Conservation (phyloP, 192 early-diverging fungal species). For the Kickxella alabastrina region DNA sequence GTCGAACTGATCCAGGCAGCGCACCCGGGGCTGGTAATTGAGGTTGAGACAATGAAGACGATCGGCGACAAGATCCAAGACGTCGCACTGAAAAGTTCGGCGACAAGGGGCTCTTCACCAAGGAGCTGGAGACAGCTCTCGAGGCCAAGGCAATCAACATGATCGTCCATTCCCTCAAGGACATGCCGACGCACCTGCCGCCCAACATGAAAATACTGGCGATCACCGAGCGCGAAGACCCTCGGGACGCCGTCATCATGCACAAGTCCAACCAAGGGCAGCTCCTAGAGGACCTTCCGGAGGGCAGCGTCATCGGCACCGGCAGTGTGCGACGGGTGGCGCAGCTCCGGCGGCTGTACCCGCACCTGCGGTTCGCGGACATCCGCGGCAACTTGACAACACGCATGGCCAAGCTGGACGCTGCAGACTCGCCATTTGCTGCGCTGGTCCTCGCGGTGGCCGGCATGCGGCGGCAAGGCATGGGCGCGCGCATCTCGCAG, state of each 20-base stretch:
- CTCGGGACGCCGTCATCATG: slow-evolving; percentile 83
- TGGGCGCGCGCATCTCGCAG: slow-evolving; percentile 68
- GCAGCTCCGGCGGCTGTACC: slow-evolving; percentile 76
- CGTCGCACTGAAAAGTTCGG: slow-evolving; percentile 86
- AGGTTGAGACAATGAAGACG: slow-evolving; percentile 63
- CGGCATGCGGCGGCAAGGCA: slow-evolving; percentile 71
- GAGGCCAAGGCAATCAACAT: slow-evolving; percentile 64
- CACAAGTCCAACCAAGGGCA: slow-evolving; percentile 22
- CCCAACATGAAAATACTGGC: slow-evolving; percentile 78
- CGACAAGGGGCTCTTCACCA: slow-evolving; percentile 85
- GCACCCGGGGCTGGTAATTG: slow-evolving; percentile 49
- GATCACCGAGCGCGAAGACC: slow-evolving; percentile 83
- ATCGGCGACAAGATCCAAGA: slow-evolving; percentile 80
- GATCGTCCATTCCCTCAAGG: slow-evolving; percentile 93
- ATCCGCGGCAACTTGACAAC: slow-evolving; percentile 85
- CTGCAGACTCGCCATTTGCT: slow-evolving; percentile 56
- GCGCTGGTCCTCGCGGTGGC: slow-evolving; percentile 86
- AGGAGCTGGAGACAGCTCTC: slow-evolving; percentile 83
- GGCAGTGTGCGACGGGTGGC: slow-evolving; percentile 83
- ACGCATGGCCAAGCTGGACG: slow-evolving; percentile 80
- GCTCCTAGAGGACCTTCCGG: slow-evolving; percentile 62
- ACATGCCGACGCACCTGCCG: slow-evolving; percentile 84
- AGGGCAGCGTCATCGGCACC: slow-evolving; percentile 79
- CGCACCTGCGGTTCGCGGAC: slow-evolving; percentile 71
- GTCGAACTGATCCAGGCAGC: slow-evolving; percentile 50